Percentiles rank a stretch among this genome's conserved stretches.
phyloP scores from a whole-genome alignment of 2,329 filamentous ascomycete genomes.

The Microsporum canis region DNA sequence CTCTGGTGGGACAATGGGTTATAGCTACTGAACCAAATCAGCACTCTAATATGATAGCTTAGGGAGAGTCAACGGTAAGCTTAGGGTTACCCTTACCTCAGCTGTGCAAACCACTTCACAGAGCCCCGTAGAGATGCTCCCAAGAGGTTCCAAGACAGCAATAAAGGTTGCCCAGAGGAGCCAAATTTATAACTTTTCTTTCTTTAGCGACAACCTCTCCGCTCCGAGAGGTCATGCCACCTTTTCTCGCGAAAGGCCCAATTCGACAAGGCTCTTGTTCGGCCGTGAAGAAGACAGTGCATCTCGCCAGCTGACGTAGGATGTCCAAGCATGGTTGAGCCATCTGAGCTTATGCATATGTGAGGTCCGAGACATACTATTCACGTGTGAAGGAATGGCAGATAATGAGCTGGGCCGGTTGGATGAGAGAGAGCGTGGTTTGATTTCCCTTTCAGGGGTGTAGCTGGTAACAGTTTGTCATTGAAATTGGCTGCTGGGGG shows the following conservation, averaged over 20 bases:
- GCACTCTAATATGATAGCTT: neutral
- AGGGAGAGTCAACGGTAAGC: neutral
- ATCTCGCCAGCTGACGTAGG: neutral
- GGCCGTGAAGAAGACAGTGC: neutral
- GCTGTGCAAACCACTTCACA: neutral
- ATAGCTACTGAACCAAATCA: neutral
- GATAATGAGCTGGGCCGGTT: neutral
- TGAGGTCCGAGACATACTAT: neutral
- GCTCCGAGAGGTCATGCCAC: neutral
- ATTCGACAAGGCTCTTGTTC: neutral
- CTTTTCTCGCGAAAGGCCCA: neutral
- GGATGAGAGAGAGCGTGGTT: neutral
- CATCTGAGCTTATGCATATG: neutral
- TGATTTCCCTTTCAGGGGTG: neutral
- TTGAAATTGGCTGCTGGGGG: neutral
- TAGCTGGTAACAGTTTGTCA: neutral
- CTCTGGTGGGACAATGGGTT: neutral
- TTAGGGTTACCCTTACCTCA: neutral
- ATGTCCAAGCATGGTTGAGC: neutral
- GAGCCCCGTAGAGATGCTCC: neutral
- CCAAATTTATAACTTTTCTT: slow-evolving; percentile 1
- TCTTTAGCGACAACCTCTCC: neutral
- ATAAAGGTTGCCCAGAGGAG: neutral
- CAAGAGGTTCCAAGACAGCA: neutral
- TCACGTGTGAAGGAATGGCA: neutral